A percentile compares a stretch with the other conserved stretches of the same genome.
These are phyloP conservation scores for Tolypocladium guangdongense DNA, from an alignment of 2,329 filamentous ascomycete species.

Conservation along the genomic window DNA sequence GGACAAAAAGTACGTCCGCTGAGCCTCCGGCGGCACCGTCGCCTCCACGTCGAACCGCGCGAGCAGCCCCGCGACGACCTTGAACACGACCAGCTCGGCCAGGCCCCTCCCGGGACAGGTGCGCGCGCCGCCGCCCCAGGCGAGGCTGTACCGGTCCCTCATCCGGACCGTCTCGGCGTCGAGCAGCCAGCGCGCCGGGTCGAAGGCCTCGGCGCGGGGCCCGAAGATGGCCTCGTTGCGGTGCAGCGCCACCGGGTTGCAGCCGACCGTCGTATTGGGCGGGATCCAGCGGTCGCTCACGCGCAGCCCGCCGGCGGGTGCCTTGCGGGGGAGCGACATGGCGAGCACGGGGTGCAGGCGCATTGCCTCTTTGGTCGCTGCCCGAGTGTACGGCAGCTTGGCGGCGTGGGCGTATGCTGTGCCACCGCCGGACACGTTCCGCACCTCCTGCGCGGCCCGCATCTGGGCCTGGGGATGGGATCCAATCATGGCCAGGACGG, in stretches of 20 bases:
- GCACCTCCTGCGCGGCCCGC: slow-evolving; percentile 22
- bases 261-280: slow-evolving; percentile 36
- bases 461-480: slow-evolving; percentile 22
- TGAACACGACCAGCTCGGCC: slow-evolving; percentile 38
- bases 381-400: slow-evolving; percentile 25
- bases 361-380: slow-evolving; percentile 39
- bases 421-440: slow-evolving; percentile 4
- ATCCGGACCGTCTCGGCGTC: slow-evolving; percentile 15
- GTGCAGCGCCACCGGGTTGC: slow-evolving; percentile 39
- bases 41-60: slow-evolving; percentile 32
- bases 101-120: slow-evolving; percentile 40
- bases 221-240: slow-evolving; percentile 39
- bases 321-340: slow-evolving; percentile 38
- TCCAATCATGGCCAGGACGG: slow-evolving; percentile 35
- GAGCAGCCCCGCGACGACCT: slow-evolving; percentile 29
- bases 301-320: slow-evolving; percentile 23
- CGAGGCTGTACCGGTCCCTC: slow-evolving; percentile 39
- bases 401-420: slow-evolving; percentile 11
- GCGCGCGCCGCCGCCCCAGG: slow-evolving; percentile 40
- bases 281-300: slow-evolving; percentile 31
- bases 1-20: slow-evolving; percentile 39
- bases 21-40: slow-evolving; percentile 23
- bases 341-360: slow-evolving; percentile 38
- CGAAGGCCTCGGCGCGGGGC: slow-evolving; percentile 28
- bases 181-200: slow-evolving; percentile 40